Base-by-base conservation (phyloP, 169 alveolate species). In the Eimeria acervulina region DNA sequence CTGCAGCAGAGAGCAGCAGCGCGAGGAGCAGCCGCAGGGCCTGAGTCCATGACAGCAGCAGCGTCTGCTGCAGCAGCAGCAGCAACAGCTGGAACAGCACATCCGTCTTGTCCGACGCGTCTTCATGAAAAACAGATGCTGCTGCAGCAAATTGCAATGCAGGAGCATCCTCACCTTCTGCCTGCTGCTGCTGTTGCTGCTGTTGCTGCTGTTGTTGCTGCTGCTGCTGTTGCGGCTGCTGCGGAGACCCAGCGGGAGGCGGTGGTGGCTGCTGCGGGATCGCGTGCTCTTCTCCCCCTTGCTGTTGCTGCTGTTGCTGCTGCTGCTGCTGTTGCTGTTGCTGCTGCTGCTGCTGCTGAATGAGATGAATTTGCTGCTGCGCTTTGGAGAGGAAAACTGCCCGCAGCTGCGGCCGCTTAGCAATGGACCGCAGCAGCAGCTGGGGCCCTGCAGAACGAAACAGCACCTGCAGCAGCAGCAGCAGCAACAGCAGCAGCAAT, bases 401-500 rank as follows among this genome's bases (percentile, higher is more conserved):
- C 78, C 93, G 40, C 74, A 55, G 93, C 93, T 51, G 80, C 42
- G 74, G 93, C 78, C 78, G 5, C 93, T 55, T 28, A 21, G 93
- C 80, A 36, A 84, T 42, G 21, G 93, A 59, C 3, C 93, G 74
- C 31, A 55, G 93, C 80, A 55, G 78, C 93, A 84, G 78, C 93
- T 84, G 93, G 26, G 66, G 47, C 33, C 40, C 93, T 55, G 93
- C 93, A 84, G 78, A 59, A 12, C 93, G 93, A 26, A 52, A 84
- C 93, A 84, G 36, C 74, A 55, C 78, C 93, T 80, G 90, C 90
- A 80, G 90, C 90, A 80, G 70, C 90, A 40, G 68, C 90, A 80
- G 90, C 90, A 80, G 90, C 90, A 80, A 70, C 90, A 70, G 51
- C 4, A 36, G 61, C 87, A 33, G 59, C 59, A 38, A 7, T 59